Base-by-base conservation (phyloP, 2,329 filamentous ascomycete genomes). In the Epichloe coenophiala region DNA sequence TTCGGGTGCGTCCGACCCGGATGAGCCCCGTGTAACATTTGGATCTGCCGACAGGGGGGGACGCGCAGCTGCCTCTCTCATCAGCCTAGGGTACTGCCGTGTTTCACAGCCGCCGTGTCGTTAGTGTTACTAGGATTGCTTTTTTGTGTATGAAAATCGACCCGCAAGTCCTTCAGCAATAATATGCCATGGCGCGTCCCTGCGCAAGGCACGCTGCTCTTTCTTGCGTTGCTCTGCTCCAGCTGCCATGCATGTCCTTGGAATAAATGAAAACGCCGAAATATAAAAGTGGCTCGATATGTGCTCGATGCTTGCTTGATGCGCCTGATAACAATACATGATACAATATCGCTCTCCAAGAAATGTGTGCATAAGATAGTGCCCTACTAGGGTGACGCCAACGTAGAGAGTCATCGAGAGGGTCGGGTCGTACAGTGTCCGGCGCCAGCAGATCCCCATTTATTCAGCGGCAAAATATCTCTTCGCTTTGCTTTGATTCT, bases 391-490 rank as follows among this genome's bases (percentile, higher is more conserved):
- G 21, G n/a, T 6, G 13, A 36, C n/a, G 37, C 33, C 40, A 44
- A 27, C 23, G 21, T 37, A 45, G 35, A 31, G n/a, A 31, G n/a
- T 40, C 12, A n/a, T 45, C 41, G 21, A 15, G 33, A 46, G 19
- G 23, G 15, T 27, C 27, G 23, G 23, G 19, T 47, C n/a, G 31
- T 48, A 35, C 41, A 40, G 42, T 45, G 42, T 48, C 33, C 21
- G 8, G 47, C 43, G 42, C 47, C 33, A 47, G 35, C 41, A 44
- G 46, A 19, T 41, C 19, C 43, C 17, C 15, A 43, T 27, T 68
- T 56, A 80, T 49, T 85, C 83, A 3, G 81, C 81, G 3, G 80
- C 77, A 63, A 88, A 88, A 60, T 88, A 88, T 51, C 83, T 74
- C 64, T 87, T 88, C 42, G 79, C 76, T 61, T 81, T 83, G 59